Evolutionary conservation across 139 green algal species (phyloP), one percentile per base, ranked within the genome.

Genomic region (Auxenochlorella pyrenoidosa): DNA sequence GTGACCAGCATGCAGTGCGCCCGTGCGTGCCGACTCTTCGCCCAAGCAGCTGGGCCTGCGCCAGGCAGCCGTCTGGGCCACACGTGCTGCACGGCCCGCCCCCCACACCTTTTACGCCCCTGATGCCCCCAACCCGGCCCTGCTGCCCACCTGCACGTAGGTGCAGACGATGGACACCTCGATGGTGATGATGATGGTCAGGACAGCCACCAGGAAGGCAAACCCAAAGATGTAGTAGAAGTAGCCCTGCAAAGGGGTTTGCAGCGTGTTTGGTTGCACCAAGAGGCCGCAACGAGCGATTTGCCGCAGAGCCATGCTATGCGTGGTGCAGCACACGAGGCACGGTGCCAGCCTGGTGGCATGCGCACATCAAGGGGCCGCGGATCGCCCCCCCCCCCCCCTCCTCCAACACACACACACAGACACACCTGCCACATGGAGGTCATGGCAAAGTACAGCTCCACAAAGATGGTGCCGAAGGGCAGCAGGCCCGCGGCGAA

Each of bases 161-260:
- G 86, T 85, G 78, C 78, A 86, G 12, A 86, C 66, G 34, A 86
- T 89, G 77, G 78, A 86, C 21, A 89, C 77, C 88, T 98, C 95
- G 16, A 94, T 89, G 51, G 94, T 98, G 90, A 98, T 97, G 85
- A 98, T 78, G 24, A 96, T 86, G 10, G 95, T 98, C 22, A 99
- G 91, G 36, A 93, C n/a, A 19, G 93, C 93, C 73, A 98, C 96
- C 43, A 98, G 85, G 87, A 98, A 95, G 72, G 98, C 93, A 88
- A 98, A 98, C 72, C 94, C 94, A 83, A 99, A 98, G 75, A 97
- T 95, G 94, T 98, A 99, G 94, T 99, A 99, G 76, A 98, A 98
- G 93, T 96, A 98, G 54, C 96, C 96, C 87, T 98, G 91, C 73
- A 84, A 16, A 38, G 41, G 32, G 28, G 13, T 44, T 43, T 24